Conservation (phyloP, 768 basidiomycete genomes). For the Leccinum boreale region DNA sequence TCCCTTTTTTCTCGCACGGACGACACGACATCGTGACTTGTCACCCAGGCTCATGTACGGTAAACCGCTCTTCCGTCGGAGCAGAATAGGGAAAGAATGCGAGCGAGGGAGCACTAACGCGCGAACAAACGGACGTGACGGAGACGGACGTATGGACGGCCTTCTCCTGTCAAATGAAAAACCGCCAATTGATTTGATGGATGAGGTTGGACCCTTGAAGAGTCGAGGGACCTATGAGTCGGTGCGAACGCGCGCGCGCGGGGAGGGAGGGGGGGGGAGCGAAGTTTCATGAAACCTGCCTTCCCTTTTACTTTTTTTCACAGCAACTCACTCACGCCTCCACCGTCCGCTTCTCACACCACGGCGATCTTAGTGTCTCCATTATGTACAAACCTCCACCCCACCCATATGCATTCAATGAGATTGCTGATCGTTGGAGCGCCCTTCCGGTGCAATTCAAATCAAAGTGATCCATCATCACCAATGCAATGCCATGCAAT, state of each 20-base stretch:
- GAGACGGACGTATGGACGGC: slow-evolving; percentile 4
- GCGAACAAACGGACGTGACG: neutral
- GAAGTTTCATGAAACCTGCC: slow-evolving; percentile 5
- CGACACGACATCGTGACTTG: neutral
- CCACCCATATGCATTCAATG: neutral
- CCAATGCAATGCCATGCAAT: neutral
- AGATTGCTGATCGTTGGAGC: neutral
- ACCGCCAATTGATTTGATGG: neutral
- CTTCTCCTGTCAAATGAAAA: slow-evolving; percentile 9
- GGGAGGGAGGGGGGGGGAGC: neutral
- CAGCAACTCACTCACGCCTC: slow-evolving; percentile 8
- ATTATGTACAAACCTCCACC: slow-evolving; percentile 13
- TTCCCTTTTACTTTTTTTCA: neutral
- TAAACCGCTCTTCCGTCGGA: neutral
- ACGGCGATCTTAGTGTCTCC: slow-evolving; percentile 18
- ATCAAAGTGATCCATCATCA: neutral
- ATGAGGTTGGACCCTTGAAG: neutral
- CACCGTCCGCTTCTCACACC: slow-evolving; percentile 24
- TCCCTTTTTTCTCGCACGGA: neutral
- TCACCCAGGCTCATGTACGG: neutral
- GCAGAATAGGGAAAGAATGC: slow-evolving; percentile 4
- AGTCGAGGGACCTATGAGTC: neutral
- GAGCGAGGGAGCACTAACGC: slow-evolving; percentile 3
- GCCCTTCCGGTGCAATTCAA: neutral
- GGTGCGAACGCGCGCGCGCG: neutral